Evolutionary conservation across 352 stramenopile genomes (phyloP).

Genomic region (Ophiocytium majus): DNA sequence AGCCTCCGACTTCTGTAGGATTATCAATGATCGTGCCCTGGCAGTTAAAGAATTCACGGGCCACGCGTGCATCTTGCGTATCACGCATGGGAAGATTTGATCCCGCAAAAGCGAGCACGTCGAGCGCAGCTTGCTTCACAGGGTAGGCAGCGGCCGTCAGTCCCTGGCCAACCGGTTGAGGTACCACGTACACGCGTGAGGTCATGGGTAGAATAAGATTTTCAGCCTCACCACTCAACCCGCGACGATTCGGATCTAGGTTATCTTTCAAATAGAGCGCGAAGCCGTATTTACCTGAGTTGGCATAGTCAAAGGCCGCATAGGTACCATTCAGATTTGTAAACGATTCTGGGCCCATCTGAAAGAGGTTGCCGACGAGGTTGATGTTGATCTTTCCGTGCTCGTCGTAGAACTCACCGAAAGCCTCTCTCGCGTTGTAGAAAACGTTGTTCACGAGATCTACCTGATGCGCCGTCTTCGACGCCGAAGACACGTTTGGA

Average conservation of each 20-base stretch:
- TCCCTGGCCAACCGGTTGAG: neutral
- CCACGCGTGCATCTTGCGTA: neutral
- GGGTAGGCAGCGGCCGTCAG: neutral
- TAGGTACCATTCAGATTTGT: conserved; percentile 1
- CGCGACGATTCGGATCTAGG: neutral
- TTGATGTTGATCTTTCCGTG: conserved; percentile 10
- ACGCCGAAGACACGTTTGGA: conserved; percentile 6
- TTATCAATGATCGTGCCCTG: neutral
- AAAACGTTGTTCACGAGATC: conserved; percentile 13
- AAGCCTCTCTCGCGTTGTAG: conserved; percentile 1
- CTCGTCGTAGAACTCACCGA: conserved; percentile 7
- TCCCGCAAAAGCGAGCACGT: conserved; percentile 1
- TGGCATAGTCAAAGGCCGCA: neutral
- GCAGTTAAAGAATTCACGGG: neutral
- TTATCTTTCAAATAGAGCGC: conserved; percentile 1
- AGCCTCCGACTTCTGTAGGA: neutral
- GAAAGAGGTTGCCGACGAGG: conserved; percentile 3
- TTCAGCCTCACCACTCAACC: neutral
- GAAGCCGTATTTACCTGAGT: conserved; percentile 17
- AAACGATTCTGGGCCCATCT: conserved; percentile 11
- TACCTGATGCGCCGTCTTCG: neutral
- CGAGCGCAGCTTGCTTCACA: conserved; percentile 4
- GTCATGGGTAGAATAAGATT: conserved; percentile 3
- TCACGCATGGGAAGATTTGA: neutral
- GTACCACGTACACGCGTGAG: neutral